Percentiles rank a stretch among this genome's conserved stretches.
These are phyloP conservation scores for Malassezia cuniculi DNA, from an alignment of 1,284 basidiomycete species.

Conservation along the genomic window DNA sequence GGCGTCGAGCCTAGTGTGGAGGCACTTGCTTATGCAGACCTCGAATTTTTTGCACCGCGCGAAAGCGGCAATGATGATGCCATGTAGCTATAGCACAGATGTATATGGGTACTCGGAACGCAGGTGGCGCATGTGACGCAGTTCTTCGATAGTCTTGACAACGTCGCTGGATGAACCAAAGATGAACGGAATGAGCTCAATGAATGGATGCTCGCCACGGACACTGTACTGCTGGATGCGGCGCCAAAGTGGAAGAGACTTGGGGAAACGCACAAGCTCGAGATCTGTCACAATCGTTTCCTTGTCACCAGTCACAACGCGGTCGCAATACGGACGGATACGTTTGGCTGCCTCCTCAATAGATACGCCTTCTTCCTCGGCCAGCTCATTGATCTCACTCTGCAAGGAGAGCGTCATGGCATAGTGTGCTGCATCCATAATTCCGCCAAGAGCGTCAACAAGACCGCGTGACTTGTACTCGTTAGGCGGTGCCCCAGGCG, in stretches of 20 bases:
- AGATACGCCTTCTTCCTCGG: slow-evolving; percentile 18
- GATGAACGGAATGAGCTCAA: slow-evolving; percentile 14
- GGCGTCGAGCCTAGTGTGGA: slow-evolving; percentile 12
- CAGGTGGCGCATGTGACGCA: too few relatives aligned
- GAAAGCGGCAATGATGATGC: too few relatives aligned
- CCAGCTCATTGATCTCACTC: slow-evolving; percentile 19
- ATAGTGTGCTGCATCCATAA: slow-evolving; percentile 44
- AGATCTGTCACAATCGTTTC: slow-evolving; percentile 23
- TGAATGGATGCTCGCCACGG: slow-evolving; percentile 23
- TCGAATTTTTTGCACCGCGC: slow-evolving; percentile 12
- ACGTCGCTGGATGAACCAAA: too few relatives aligned
- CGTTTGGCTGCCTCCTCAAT: slow-evolving; percentile 21
- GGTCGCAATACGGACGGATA: slow-evolving; percentile 17
- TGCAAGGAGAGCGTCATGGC: slow-evolving; percentile 27
- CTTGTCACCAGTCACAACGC: slow-evolving; percentile 17
- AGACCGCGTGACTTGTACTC: too few relatives aligned
- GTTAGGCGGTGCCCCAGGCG: slow-evolving; percentile 32
- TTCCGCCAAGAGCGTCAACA: slow-evolving; percentile 47
- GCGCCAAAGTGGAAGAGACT: slow-evolving; percentile 26
- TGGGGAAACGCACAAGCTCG: slow-evolving; percentile 28
- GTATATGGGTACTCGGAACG: slow-evolving; percentile 7
- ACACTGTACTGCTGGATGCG: slow-evolving; percentile 22
- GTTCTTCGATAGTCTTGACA: too few relatives aligned
- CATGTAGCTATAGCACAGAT: too few relatives aligned
- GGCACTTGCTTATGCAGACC: neutral